These are phyloP conservation scores for Oryza meridionalis DNA, from an alignment of 176 grass and related monocot species.

Conservation along the genomic window DNA sequence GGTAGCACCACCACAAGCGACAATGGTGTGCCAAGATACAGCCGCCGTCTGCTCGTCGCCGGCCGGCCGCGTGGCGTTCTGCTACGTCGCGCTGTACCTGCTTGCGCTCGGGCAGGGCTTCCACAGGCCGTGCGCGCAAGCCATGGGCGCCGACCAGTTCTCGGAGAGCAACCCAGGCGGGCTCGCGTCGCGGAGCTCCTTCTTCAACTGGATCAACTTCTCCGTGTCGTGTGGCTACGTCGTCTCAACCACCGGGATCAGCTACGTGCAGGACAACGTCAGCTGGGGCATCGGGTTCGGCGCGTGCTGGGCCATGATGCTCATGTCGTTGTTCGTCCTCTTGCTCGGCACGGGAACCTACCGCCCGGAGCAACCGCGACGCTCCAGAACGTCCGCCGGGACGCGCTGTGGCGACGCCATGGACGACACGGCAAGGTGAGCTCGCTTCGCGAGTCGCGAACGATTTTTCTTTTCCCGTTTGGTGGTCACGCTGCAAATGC, in stretches of 20 bases:
- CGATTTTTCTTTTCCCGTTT: too few relatives aligned
- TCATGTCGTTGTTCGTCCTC: conserved; percentile 23
- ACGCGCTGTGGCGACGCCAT: not conserved
- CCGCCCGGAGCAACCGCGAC: not conserved
- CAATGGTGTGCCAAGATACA: not conserved
- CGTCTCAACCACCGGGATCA: conserved; percentile 9
- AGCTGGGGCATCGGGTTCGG: conserved; percentile 57
- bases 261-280: conserved; percentile 67
- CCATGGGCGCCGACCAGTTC: conserved; percentile 80
- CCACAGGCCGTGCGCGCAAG: conserved; percentile 59
- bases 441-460: too few relatives aligned
- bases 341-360: conserved; percentile 41
- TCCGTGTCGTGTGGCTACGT: conserved; percentile 35
- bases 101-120: conserved; percentile 64
- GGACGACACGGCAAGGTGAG: not conserved
- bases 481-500: not conserved
- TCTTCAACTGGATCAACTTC: conserved; percentile 83
- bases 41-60: not conserved
- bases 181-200: conserved; percentile 51
- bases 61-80: not conserved
- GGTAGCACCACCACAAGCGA: not conserved
- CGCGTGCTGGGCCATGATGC: conserved; percentile 44
- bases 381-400: not conserved
- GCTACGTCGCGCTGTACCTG: conserved; percentile 68
- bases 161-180: not conserved